These are phyloP conservation scores for Musa beccarii DNA, from an alignment of 176 grass and related monocot species.

Conservation along the genomic window DNA sequence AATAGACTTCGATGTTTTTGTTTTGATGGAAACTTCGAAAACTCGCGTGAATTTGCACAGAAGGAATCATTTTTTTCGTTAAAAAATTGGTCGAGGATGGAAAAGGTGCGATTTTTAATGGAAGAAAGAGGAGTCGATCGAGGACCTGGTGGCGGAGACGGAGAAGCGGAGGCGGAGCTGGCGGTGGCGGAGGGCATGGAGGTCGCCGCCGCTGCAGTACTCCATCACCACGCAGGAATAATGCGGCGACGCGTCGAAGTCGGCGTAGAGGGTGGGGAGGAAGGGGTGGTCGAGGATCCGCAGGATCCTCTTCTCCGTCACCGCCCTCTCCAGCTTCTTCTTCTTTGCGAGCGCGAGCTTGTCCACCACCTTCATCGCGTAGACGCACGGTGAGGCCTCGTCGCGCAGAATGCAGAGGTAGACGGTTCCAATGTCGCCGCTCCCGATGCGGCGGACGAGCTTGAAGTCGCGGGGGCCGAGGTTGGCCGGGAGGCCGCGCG, in stretches of 20 bases:
- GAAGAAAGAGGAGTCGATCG: neutral
- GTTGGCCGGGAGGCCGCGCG: constrained; percentile 15
- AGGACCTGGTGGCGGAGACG: constrained; percentile 44
- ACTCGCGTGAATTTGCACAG: neutral
- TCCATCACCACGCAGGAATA: constrained; percentile 92
- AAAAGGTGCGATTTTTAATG: neutral
- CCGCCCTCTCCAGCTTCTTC: constrained; percentile 74
- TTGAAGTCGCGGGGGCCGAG: constrained; percentile 83
- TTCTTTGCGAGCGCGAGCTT: constrained; percentile 65
- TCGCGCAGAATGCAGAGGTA: constrained; percentile 69
- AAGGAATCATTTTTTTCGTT: neutral
- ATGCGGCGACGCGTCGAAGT: constrained; percentile 74
- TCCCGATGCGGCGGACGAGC: constrained; percentile 69
- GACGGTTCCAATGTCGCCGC: constrained; percentile 80
- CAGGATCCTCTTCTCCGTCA: constrained; percentile 76
- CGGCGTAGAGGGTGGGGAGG: constrained; percentile 72
- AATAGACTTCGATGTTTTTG: neutral
- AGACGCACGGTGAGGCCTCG: constrained; percentile 25
- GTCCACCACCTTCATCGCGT: constrained; percentile 99
- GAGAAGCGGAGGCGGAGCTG: constrained; percentile 76
- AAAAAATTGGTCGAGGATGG: neutral
- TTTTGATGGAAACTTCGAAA: neutral
- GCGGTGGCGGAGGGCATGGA: constrained; percentile 77
- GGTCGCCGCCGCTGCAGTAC: constrained; percentile 78
- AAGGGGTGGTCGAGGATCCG: constrained; percentile 87